Base-by-base conservation (phyloP, 1,284 basidiomycete species). In the Ganoderma resinaceum region DNA sequence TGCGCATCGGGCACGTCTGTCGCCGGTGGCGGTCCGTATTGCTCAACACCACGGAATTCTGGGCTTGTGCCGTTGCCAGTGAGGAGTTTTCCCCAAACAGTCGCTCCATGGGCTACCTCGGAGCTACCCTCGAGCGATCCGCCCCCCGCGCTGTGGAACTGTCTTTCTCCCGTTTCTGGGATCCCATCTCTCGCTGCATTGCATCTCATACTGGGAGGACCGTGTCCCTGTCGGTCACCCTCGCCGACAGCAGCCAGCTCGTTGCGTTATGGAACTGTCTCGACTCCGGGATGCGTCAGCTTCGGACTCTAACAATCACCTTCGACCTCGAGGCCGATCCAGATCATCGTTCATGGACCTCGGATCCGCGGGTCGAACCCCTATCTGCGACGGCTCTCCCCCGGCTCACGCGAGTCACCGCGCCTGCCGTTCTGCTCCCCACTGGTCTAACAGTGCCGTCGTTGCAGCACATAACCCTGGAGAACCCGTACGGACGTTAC, bases 1-100 rank as follows among this genome's bases (percentile, higher is more conserved):
- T 43, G 2, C 29, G 38, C 38, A 23, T 64, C 9, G 42, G 31
- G 11, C 42, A 58, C 40, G 57, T 65, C 31, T 65, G 63, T 31
- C 55, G 42, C 9, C 57, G 14, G 20, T 65, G 63, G 63, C 63
- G 55, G 9, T 20, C 29, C 5, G 40, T 46, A 6, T 26, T 46
- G 11, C 63, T 43, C 8, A 4, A 3, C 9, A 60, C 63, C 9
- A 33, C 63, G 0, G 12, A 33, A n/a, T 55, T 65, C 31, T 65
- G 63, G 63, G 55, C 33, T 1, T 33, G 26, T 9, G 63, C 63
- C 5, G 42, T 60, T 3, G 23, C 20, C 5, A 23, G 26, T 6
- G 40, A 14, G 16, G 3, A n/a, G 3, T 43, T 61, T 6, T 16
- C 29, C 20, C 29, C 29, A 7, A 20, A 9, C 29, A 0, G 3